Evolutionary conservation across 768 basidiomycete species (phyloP).

Genomic region (Dioszegia hungarica): DNA sequence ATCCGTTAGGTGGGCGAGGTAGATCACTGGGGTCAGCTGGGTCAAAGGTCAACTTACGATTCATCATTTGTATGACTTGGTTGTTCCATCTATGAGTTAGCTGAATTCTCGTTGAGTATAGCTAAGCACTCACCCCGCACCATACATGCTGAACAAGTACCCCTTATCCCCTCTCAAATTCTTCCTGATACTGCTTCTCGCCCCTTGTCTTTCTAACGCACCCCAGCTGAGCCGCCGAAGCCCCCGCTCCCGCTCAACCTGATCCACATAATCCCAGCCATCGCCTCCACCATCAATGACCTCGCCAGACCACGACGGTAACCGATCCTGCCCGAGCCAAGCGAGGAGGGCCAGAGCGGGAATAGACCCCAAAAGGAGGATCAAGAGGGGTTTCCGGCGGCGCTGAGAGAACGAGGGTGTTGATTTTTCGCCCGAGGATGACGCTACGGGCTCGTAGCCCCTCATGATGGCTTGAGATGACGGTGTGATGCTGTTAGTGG

Average conservation of each 20-base stretch:
- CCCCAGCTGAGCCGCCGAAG: constrained; percentile 6
- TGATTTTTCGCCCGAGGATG: constrained; percentile 1
- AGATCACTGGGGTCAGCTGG: constrained; percentile 8
- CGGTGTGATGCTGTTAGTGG: background rate
- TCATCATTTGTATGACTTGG: constrained; percentile 14
- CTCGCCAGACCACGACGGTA: background rate
- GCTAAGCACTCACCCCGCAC: constrained; percentile 4
- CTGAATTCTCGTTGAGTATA: background rate
- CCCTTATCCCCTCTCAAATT: constrained; percentile 14
- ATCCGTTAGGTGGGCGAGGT: constrained; percentile 11
- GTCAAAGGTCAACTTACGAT: constrained; percentile 6
- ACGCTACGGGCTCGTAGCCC: background rate
- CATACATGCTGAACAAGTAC: constrained; percentile 4
- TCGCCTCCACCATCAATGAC: background rate
- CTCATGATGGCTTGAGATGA: background rate
- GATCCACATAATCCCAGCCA: constrained; percentile 8
- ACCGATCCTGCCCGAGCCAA: background rate
- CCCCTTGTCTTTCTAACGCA: constrained; percentile 10
- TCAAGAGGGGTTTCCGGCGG: background rate
- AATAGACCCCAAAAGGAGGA: background rate
- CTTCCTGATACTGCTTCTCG: constrained; percentile 4
- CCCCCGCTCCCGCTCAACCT: background rate
- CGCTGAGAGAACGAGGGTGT: background rate
- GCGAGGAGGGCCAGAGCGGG: background rate
- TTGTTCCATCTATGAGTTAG: constrained; percentile 8